Evolutionary conservation across 768 basidiomycete species (phyloP).

Genomic region (Filobasidium floriforme): DNA sequence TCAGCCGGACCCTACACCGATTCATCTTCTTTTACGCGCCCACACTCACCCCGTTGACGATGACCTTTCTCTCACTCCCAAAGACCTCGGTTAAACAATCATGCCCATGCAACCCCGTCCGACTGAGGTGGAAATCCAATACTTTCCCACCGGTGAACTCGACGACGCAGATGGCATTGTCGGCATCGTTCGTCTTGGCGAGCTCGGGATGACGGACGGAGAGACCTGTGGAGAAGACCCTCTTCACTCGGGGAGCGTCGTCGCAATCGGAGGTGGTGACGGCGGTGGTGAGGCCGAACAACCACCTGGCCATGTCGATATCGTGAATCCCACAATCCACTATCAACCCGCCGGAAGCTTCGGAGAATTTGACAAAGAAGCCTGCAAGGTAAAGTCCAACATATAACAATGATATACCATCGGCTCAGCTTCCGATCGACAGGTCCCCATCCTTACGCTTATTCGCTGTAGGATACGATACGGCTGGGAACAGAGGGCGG

Average conservation of each 20-base stretch:
- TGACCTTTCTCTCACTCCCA: constrained; percentile 24
- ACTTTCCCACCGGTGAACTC: constrained; percentile 24
- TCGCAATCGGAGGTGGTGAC: constrained; percentile 19
- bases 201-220: constrained; percentile 27
- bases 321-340: constrained; percentile 30
- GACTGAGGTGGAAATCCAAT: constrained; percentile 19
- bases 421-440: no score
- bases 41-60: constrained; percentile 26
- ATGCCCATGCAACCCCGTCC: constrained; percentile 26
- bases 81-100: constrained; percentile 28
- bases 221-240: constrained; percentile 25
- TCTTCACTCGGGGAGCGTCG: no score
- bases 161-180: constrained; percentile 27
- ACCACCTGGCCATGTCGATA: constrained; percentile 28
- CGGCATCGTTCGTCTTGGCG: constrained; percentile 21
- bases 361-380: constrained; percentile 27
- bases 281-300: constrained; percentile 11
- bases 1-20: no score
- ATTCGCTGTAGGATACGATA: no score
- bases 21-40: no score
- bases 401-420: no score
- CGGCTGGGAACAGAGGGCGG: no score
- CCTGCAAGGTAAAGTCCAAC: no score
- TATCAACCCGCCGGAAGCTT: constrained; percentile 26
- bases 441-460: no score